Conservation (phyloP, 257 asterid species). For the Przewalskia tangutica region DNA sequence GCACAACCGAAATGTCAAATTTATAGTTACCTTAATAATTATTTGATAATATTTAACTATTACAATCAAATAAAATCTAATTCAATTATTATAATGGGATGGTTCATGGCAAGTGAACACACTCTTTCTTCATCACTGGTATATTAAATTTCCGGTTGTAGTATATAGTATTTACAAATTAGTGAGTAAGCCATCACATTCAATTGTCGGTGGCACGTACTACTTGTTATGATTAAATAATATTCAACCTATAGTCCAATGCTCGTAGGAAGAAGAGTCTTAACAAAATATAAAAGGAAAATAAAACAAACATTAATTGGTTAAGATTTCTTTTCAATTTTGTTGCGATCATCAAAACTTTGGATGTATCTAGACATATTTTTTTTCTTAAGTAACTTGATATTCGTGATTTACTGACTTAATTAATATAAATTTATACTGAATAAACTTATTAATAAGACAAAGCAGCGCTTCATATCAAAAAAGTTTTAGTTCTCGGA, state of each 20-base stretch:
- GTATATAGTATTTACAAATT: neutral
- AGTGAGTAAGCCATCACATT: neutral
- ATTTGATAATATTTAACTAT: no score
- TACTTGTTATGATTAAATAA: neutral
- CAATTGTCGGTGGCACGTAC: neutral
- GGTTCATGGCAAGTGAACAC: neutral
- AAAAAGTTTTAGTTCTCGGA: no score
- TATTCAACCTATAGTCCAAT: neutral
- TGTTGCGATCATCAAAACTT: neutral
- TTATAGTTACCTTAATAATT: no score
- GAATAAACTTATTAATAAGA: no score
- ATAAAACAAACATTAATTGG: neutral
- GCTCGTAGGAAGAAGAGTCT: neutral
- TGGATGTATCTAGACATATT: no score
- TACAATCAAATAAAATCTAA: no score
- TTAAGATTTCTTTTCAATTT: neutral
- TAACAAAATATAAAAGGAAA: neutral
- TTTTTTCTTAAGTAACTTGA: neutral
- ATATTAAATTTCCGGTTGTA: neutral
- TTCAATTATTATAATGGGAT: no score
- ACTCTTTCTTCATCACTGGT: neutral
- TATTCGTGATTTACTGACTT: no score
- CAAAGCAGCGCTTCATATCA: no score
- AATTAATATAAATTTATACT: no score
- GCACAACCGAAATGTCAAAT: no score